Conservation (phyloP, 768 basidiomycete species). For the Auriscalpium vulgare region DNA sequence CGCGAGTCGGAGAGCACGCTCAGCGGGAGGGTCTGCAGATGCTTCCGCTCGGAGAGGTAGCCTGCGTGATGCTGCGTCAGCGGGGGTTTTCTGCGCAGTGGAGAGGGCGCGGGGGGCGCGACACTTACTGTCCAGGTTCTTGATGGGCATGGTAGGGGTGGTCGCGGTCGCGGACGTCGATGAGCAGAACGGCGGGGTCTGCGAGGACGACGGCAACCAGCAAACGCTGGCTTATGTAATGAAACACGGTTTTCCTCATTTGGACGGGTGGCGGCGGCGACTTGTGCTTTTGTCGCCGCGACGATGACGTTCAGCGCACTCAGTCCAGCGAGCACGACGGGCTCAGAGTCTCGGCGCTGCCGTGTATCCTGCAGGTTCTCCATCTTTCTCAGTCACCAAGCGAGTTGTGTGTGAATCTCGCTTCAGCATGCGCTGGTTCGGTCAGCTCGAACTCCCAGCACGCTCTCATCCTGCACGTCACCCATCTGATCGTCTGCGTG, state of each 20-base stretch:
- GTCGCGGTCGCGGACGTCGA: slow-evolving; percentile 3
- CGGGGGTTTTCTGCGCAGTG: neutral
- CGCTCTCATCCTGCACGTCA: no score
- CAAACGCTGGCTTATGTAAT: neutral
- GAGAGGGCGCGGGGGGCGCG: neutral
- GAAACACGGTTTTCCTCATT: neutral
- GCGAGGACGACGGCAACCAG: neutral
- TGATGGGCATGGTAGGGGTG: slow-evolving; percentile 57
- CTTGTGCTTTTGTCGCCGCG: neutral
- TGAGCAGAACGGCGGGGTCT: neutral
- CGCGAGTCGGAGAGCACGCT: slow-evolving; percentile 82
- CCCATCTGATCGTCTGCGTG: no score
- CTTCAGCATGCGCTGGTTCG: no score
- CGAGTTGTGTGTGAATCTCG: no score
- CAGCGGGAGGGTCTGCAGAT: slow-evolving; percentile 75
- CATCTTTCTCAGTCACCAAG: no score
- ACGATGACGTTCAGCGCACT: no score
- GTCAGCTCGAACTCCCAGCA: no score
- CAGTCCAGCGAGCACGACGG: neutral
- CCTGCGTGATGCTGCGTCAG: slow-evolving; percentile 32
- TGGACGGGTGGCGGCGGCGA: neutral
- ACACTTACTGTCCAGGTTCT: slow-evolving; percentile 70
- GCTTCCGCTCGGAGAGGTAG: slow-evolving; percentile 83
- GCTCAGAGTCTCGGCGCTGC: neutral
- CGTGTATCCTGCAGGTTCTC: neutral